These are phyloP conservation scores for Russula foetens DNA, from an alignment of 768 basidiomycete species.

Conservation along the genomic window DNA sequence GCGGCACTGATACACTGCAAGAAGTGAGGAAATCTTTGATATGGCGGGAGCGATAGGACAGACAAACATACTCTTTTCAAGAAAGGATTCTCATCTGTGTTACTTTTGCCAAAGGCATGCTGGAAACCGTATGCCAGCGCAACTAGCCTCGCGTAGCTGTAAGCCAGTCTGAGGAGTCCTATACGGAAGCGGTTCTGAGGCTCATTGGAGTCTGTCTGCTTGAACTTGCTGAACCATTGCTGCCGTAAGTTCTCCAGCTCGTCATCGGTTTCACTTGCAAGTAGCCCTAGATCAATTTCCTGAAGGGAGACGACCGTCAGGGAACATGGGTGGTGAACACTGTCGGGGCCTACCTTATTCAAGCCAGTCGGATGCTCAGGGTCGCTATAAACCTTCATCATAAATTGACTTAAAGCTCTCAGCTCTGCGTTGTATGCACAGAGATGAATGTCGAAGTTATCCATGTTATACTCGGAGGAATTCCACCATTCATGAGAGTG, in stretches of 20 bases:
- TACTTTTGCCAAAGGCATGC: conserved; percentile 58
- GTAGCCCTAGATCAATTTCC: conserved; percentile 54
- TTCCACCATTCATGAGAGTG: conserved; percentile 35
- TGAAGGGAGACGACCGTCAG: conserved; percentile 22
- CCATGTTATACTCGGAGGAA: conserved; percentile 37
- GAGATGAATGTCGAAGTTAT: conserved; percentile 72
- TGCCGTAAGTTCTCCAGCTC: conserved; percentile 46
- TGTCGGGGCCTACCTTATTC: conserved; percentile 45
- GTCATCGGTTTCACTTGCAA: conserved; percentile 65
- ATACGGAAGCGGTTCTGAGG: conserved; percentile 51
- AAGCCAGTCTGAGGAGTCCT: conserved; percentile 51
- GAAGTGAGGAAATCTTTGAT: background rate
- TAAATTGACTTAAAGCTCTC: conserved; percentile 52
- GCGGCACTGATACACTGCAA: conserved; percentile 60
- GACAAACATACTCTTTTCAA: conserved; percentile 47
- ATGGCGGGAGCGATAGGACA: background rate
- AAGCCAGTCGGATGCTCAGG: conserved; percentile 66
- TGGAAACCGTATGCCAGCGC: conserved; percentile 73
- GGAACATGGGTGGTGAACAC: background rate
- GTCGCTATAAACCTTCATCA: conserved; percentile 55
- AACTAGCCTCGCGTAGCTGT: conserved; percentile 60
- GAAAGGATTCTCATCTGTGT: conserved; percentile 54
- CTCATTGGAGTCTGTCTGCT: conserved; percentile 48
- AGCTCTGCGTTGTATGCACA: conserved; percentile 73
- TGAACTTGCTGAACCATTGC: conserved; percentile 45